These are phyloP conservation scores for Colletotrichum liriopes DNA, from an alignment of 2,329 filamentous ascomycete genomes.

Conservation along the genomic window DNA sequence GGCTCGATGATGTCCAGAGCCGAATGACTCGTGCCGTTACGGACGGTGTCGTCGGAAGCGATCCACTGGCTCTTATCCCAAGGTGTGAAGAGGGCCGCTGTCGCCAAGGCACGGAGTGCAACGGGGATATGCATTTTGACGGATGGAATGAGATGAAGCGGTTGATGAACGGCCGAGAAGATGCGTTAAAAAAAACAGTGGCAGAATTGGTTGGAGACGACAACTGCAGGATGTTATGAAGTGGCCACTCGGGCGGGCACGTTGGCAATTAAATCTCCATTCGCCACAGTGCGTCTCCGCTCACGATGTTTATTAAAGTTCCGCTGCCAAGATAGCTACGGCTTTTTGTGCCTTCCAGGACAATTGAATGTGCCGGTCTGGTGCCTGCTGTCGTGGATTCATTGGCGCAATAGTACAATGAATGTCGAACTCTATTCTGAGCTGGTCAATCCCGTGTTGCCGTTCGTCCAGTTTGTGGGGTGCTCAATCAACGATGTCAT, in stretches of 20 bases:
- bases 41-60: slow-evolving; percentile 81
- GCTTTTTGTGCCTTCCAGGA: not conserved
- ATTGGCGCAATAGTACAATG: not conserved
- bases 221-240: not conserved
- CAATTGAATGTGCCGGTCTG: not conserved
- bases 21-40: slow-evolving; percentile 78
- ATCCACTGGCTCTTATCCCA: slow-evolving; percentile 77
- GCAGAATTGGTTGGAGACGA: not conserved
- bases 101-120: slow-evolving; percentile 19
- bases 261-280: not conserved
- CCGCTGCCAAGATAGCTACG: slow-evolving; percentile 1
- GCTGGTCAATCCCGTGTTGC: slow-evolving; percentile 20
- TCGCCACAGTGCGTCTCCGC: slow-evolving; percentile 4
- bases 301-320: slow-evolving; percentile 3
- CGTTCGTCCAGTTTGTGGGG: slow-evolving; percentile 18
- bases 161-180: not conserved
- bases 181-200: not conserved
- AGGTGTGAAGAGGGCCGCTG: slow-evolving; percentile 56
- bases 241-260: not conserved
- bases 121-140: slow-evolving; percentile 30
- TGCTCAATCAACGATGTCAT: slow-evolving; percentile 27
- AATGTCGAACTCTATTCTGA: slow-evolving; percentile 13
- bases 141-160: not conserved
- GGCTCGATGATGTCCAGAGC: slow-evolving; percentile 56
- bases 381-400: slow-evolving; percentile 11